Conservation (phyloP, 2,329 filamentous ascomycete species). For the Septoria petroselini region DNA sequence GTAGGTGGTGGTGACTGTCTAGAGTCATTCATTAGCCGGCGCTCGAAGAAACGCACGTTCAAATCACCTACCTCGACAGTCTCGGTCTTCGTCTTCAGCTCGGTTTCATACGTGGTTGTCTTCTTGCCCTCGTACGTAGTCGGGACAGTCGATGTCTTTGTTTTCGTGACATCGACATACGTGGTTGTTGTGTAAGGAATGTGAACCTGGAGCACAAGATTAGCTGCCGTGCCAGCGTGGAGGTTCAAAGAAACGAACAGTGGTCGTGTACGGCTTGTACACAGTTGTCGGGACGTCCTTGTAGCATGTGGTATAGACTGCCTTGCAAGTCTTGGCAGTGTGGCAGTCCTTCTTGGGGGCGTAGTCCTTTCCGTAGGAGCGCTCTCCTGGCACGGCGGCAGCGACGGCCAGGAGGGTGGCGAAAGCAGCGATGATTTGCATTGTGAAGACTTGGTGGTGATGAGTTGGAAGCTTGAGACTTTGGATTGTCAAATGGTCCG, state of each 20-base stretch:
- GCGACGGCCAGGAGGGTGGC: slow-evolving; percentile 17
- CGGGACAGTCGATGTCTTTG: slow-evolving; percentile 1
- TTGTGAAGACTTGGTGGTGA: slow-evolving; percentile 25
- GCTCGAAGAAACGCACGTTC: background rate
- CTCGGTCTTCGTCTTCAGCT: slow-evolving; percentile 11
- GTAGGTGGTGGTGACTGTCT: slow-evolving; percentile 11
- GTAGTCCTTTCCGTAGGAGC: background rate
- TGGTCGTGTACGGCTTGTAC: slow-evolving; percentile 12
- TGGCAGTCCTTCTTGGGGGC: slow-evolving; percentile 12
- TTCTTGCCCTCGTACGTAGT: slow-evolving; percentile 10
- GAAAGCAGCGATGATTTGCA: slow-evolving; percentile 20
- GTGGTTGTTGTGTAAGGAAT: slow-evolving; percentile 13
- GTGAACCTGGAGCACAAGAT: background rate
- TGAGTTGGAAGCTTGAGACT: background rate
- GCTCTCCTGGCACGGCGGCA: slow-evolving; percentile 12
- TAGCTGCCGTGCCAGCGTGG: no score
- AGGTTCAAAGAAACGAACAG: background rate
- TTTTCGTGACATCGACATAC: background rate
- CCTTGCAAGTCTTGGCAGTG: slow-evolving; percentile 18
- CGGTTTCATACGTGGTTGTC: slow-evolving; percentile 2
- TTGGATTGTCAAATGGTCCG: background rate
- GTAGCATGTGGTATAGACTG: slow-evolving; percentile 11
- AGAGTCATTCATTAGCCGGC: background rate
- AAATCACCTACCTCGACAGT: slow-evolving; percentile 9
- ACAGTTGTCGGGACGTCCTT: slow-evolving; percentile 15